Conservation (phyloP, 2,329 filamentous ascomycete genomes). For the Colletotrichum theobromicola region DNA sequence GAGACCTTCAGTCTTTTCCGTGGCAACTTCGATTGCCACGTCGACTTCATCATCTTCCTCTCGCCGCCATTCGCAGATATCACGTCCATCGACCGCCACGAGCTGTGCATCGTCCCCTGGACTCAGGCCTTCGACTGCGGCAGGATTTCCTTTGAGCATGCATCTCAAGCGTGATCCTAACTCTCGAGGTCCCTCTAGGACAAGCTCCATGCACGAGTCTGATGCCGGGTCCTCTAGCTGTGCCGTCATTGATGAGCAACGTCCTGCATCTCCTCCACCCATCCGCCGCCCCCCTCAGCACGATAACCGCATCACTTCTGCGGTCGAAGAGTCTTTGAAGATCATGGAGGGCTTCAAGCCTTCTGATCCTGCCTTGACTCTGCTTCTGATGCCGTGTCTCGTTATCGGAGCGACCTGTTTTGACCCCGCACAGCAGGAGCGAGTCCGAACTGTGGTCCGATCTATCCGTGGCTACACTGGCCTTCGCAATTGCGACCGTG, state of each 20-base stretch:
- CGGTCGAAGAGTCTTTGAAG: constrained; percentile 61
- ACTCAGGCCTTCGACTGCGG: constrained; percentile 22
- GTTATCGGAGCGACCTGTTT: constrained; percentile 67
- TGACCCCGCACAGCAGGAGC: constrained; percentile 54
- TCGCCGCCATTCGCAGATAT: constrained; percentile 22
- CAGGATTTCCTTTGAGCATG: constrained; percentile 22
- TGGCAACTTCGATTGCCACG: constrained; percentile 23
- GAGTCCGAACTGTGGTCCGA: constrained; percentile 54
- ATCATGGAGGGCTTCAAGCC: constrained; percentile 61
- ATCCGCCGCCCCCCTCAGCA: constrained; percentile 52
- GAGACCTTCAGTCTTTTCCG: constrained; percentile 15
- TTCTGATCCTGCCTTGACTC: constrained; percentile 62
- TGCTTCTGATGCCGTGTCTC: constrained; percentile 65
- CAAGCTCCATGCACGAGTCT: constrained; percentile 44
- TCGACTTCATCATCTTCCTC: constrained; percentile 20
- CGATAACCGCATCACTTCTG: constrained; percentile 56
- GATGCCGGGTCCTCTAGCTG: constrained; percentile 11
- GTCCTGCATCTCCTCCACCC: constrained; percentile 48
- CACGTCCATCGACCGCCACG: constrained; percentile 23
- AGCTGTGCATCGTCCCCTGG: constrained; percentile 41
- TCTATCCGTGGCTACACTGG: constrained; percentile 64
- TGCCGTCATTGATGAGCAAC: constrained; percentile 6
- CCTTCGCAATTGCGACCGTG: constrained; percentile 61
- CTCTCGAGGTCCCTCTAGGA: constrained; percentile 40
- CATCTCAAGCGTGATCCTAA: constrained; percentile 34